Evolutionary conservation across 2,329 filamentous ascomycete genomes (phyloP), one percentile per base, ranked within the genome.

Genomic region (Pseudophaeomoniella oleicola): DNA sequence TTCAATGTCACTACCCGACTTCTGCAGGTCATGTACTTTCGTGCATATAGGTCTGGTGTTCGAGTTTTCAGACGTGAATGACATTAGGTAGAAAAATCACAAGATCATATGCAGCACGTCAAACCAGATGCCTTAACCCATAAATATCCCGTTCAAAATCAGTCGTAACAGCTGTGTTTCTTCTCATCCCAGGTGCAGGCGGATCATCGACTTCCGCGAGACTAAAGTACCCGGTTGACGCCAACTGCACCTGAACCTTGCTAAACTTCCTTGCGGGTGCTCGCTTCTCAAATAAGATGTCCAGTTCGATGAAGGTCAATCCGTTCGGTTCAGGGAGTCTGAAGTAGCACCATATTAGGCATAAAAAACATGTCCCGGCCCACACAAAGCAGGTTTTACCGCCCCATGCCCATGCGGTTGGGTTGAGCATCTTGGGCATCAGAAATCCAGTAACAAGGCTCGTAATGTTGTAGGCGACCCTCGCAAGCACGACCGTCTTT

Each of bases 401-500:
- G 45, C 49, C 54, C 41, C 60, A 55, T 38, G 67, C 57, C 48
- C 51, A 55, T 1, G 50, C 54, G 1, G 46, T 45, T 1, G 52
- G 51, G 17, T 53, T 55, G 12, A 56, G 46, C 46, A 51, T 51
- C 17, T 47, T 44, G 3, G 52, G 50, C 4, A 50, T 52, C 32
- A 51, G 39, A 15, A 50, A 41, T 18, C 59, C 70, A 45, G 58
- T 61, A 16, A 62, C 42, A 30, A 74, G 66, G 38, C 60, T 60
- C 15, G 52, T 48, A 4, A 68, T 49, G 42, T 72, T 69, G 51
- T 69, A 71, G 13, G 59, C 49, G 22, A 56, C 58, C 14, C 67
- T 56, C 2, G 66, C 66, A 30, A 72, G 54, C 4, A 67, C 66
- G 30, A 71, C 66, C 2, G 67, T 66, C 52, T 71, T 70, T 30